Conservation (phyloP, 352 stramenopile genomes). For the Pythium scleroteichum region DNA sequence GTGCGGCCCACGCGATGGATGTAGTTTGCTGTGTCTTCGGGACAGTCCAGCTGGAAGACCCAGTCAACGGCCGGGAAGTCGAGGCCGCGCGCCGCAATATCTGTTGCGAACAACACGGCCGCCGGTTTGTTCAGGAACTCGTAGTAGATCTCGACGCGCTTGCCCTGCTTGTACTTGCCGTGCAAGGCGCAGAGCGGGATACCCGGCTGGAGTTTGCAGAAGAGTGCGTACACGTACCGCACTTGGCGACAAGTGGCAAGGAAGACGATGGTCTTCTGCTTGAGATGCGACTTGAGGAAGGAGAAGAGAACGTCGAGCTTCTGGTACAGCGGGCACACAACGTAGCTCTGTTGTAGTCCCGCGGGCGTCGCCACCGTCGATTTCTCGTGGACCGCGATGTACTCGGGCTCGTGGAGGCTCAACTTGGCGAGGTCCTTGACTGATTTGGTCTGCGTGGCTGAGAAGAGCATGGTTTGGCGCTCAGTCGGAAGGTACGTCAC, state of each 20-base stretch:
- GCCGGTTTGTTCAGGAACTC: constrained; percentile 95
- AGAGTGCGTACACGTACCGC: constrained; percentile 94
- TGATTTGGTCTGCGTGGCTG: constrained; percentile 96
- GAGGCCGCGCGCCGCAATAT: constrained; percentile 97
- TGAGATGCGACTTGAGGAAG: constrained; percentile 99
- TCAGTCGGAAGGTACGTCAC: constrained; percentile 93
- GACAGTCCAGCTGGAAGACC: constrained; percentile 97
- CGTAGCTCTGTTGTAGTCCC: constrained; percentile 93
- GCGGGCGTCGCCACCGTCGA: constrained; percentile 90
- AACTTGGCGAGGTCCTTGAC: constrained; percentile 97
- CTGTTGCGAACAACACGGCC: constrained; percentile 97
- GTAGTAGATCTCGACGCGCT: constrained; percentile 98
- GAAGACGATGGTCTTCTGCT: constrained; percentile 99
- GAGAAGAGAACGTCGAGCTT: constrained; percentile 98
- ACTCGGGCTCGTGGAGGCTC: constrained; percentile 95
- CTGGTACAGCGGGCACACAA: constrained; percentile 93
- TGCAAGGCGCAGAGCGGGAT: constrained; percentile 97
- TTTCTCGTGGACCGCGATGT: constrained; percentile 96
- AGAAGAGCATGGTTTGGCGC: constrained; percentile 98
- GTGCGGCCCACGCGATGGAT: constrained; percentile 98
- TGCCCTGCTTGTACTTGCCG: constrained; percentile 98
- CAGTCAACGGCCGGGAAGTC: constrained; percentile 99
- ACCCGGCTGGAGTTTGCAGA: constrained; percentile 97
- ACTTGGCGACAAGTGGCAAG: constrained; percentile 97
- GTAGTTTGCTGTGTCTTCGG: constrained; percentile 97